Percentiles rank a stretch among this genome's conserved stretches.
These are phyloP conservation scores for Aspergillus sparsus DNA, from an alignment of 495 filamentous ascomycete species.

Conservation along the genomic window DNA sequence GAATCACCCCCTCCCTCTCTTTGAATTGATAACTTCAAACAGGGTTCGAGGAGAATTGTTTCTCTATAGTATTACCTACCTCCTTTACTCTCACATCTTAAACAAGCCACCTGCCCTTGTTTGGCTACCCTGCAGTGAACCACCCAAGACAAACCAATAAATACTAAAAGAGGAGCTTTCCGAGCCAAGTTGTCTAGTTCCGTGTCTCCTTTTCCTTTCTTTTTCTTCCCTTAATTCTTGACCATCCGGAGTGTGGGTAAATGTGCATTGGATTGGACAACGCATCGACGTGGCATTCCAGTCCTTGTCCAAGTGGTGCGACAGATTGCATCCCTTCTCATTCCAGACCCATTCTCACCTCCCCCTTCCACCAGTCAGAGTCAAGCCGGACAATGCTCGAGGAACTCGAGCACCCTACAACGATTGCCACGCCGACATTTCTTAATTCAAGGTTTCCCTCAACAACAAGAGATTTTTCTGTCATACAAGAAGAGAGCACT, in stretches of 20 bases:
- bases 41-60: background rate
- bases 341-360: slow-evolving; percentile 23
- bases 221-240: slow-evolving; percentile 14
- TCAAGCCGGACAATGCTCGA: slow-evolving; percentile 24
- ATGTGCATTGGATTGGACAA: slow-evolving; percentile 31
- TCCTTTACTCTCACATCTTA: background rate
- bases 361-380: slow-evolving; percentile 20
- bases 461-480: slow-evolving; percentile 8
- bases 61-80: background rate
- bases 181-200: slow-evolving; percentile 17
- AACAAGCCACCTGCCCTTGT: background rate
- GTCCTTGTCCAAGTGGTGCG: slow-evolving; percentile 30
- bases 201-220: slow-evolving; percentile 21
- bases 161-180: slow-evolving; percentile 6
- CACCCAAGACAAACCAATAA: slow-evolving; percentile 10
- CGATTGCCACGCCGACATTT: slow-evolving; percentile 24
- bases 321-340: slow-evolving; percentile 23
- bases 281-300: slow-evolving; percentile 43
- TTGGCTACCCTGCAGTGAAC: background rate
- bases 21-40: background rate
- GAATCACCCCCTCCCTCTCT: slow-evolving; percentile 14
- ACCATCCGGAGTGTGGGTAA: slow-evolving; percentile 13
- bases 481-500: slow-evolving; percentile 12
- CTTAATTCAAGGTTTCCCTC: slow-evolving; percentile 16
- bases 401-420: slow-evolving; percentile 23